Percentiles rank a stretch among this genome's conserved stretches.
Evolutionary conservation across 2,329 filamentous ascomycete genomes (phyloP).

Genomic region (Bertia moriformis): DNA sequence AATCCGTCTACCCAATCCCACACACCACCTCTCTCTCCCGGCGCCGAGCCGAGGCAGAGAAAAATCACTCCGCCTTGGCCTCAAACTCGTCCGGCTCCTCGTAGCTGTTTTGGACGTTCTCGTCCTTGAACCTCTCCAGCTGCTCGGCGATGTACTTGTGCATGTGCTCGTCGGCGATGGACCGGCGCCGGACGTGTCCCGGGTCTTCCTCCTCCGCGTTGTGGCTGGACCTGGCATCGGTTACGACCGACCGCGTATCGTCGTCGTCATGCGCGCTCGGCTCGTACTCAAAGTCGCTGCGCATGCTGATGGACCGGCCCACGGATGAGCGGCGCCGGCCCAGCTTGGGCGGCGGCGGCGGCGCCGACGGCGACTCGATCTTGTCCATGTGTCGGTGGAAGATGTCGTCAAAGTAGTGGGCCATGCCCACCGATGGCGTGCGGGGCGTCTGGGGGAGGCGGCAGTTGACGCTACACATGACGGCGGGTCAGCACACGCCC

Average conservation of each 20-base stretch:
- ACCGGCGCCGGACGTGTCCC: conserved; percentile 30
- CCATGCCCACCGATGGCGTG: conserved; percentile 67
- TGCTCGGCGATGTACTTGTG: conserved; percentile 72
- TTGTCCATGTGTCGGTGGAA: conserved; percentile 41
- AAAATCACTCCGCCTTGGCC: conserved; percentile 7
- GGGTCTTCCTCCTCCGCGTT: conserved; percentile 37
- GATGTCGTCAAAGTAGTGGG: conserved; percentile 91
- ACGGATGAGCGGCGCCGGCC: conserved; percentile 58
- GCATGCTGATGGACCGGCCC: conserved; percentile 66
- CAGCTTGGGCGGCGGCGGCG: conserved; percentile 16
- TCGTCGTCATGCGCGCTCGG: conserved; percentile 31
- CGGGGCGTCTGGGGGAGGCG: conserved; percentile 85
- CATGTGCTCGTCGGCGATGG: conserved; percentile 54
- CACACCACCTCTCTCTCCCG: background rate
- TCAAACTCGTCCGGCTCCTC: conserved; percentile 18
- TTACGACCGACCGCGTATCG: conserved; percentile 7
- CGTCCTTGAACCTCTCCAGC: conserved; percentile 55
- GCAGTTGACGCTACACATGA: conserved; percentile 55
- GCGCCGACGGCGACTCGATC: conserved; percentile 18
- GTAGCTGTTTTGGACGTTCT: conserved; percentile 21
- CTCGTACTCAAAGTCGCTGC: conserved; percentile 59
- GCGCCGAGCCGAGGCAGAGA: background rate
- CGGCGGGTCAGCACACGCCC: background rate
- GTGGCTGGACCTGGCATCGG: conserved; percentile 11
- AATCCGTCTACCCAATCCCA: background rate